Base-by-base conservation (phyloP, 305 asterid species). In the Fraxinus platypoda region DNA sequence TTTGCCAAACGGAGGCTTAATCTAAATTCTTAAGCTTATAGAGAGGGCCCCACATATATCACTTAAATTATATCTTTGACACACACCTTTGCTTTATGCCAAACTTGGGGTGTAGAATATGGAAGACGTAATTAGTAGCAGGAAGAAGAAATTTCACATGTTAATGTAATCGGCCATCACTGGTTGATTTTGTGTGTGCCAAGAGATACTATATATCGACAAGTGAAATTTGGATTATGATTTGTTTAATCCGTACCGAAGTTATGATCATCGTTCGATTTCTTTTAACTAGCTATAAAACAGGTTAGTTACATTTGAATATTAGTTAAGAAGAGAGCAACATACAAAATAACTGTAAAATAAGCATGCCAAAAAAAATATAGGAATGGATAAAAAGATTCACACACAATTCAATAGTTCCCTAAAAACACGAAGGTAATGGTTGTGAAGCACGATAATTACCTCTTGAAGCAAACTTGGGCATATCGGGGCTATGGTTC, bases 381-480 rank as follows among this genome's bases (percentile, higher is more conserved):
- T 59, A 21, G 70, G 70, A 59, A 21, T 11, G 15, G 30, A 59
- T 59, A 37, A 66, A 71, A 80, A 81, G 35, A 85, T 1, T 26
- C 75, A 41, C 66, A 83, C 74, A 68, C 38, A 76, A 75, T 66
- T 31, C n/a, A 26, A 33, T 54, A 23, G 78, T 75, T 72, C 57
- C 64, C 9, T 17, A 33, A 70, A 52, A 15, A 25, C 66, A 57
- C 26, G 78, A 76, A 33, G 26, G 78, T 38, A 49, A 76, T 31
- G 84, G 37, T 57, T 81, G 62, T 46, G 80, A 57, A 21, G 37
- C 52, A 82, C 15, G 46, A 59, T 30, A 78, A 71, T 78, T 88
- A 96, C 99, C 99, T 93, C 94, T 89, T 74, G 95, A 88, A 72
- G 87, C 70, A 77, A 91, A 93, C 90, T 91, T 94, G 78, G 98